Percentiles rank a stretch among this genome's conserved stretches.
Evolutionary conservation across 345 rosid species (phyloP).

Genomic region (Aurinia saxatilis): DNA sequence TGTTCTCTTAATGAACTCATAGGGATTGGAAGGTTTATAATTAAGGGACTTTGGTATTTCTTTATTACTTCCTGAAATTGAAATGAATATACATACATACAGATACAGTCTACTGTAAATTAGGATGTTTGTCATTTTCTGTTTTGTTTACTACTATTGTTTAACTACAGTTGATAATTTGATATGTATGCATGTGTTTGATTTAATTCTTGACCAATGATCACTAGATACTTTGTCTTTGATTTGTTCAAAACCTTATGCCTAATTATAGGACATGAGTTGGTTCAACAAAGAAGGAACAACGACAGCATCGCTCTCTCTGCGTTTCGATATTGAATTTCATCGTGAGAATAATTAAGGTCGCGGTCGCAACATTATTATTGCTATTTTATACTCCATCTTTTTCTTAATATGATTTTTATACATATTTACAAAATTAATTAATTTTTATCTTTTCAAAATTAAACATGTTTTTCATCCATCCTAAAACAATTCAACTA

Average conservation of each 20-base stretch:
- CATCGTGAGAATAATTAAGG: background rate
- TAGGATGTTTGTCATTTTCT: background rate
- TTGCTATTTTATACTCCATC: no score
- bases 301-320: background rate
- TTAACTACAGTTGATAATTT: background rate
- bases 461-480: no score
- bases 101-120: background rate
- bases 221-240: background rate
- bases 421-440: no score
- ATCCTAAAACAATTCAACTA: no score
- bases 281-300: slow-evolving; percentile 9
- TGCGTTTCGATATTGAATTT: background rate
- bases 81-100: slow-evolving; percentile 14
- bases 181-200: background rate
- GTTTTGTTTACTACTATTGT: background rate
- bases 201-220: background rate
- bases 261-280: background rate
- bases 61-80: background rate
- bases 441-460: no score
- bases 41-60: background rate
- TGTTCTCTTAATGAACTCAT: background rate
- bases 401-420: no score
- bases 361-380: background rate
- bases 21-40: background rate
- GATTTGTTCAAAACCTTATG: background rate